Percentiles rank a stretch among this genome's conserved stretches.
Conservation (phyloP, 768 basidiomycete genomes). For the Collybia mongolica region DNA sequence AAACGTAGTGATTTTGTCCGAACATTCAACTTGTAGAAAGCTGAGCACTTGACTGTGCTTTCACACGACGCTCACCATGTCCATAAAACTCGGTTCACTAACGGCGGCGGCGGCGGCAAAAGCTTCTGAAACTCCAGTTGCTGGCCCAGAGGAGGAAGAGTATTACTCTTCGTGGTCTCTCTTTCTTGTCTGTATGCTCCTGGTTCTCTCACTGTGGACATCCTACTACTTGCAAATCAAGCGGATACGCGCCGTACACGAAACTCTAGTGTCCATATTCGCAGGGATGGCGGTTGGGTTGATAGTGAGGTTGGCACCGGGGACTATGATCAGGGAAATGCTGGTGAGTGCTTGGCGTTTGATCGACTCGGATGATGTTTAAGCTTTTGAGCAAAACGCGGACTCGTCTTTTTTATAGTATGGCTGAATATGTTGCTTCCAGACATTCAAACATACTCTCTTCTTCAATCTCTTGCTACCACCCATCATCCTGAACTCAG, state of each 20-base stretch:
- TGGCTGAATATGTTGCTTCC: conserved; percentile 3
- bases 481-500: conserved; percentile 97
- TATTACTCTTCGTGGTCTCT: conserved; percentile 94
- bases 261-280: conserved; percentile 93
- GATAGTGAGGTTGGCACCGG: conserved; percentile 86
- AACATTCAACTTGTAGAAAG: background rate
- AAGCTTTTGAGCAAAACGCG: background rate
- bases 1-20: background rate
- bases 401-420: no score
- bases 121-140: conserved; percentile 26
- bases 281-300: conserved; percentile 96
- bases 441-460: conserved; percentile 96
- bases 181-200: conserved; percentile 87
- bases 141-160: conserved; percentile 74
- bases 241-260: conserved; percentile 91
- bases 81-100: conserved; percentile 34
- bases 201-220: conserved; percentile 92
- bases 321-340: conserved; percentile 96
- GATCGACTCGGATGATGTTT: background rate
- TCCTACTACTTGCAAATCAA: conserved; percentile 98
- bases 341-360: conserved; percentile 60
- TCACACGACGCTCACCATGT: conserved; percentile 25
- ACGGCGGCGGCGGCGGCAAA: conserved; percentile 28
- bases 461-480: conserved; percentile 99
- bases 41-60: conserved; percentile 21